Percentiles rank a stretch among this genome's conserved stretches.
These are phyloP conservation scores for Candida nemodendra DNA, from an alignment of 805 yeast species.

Conservation along the genomic window DNA sequence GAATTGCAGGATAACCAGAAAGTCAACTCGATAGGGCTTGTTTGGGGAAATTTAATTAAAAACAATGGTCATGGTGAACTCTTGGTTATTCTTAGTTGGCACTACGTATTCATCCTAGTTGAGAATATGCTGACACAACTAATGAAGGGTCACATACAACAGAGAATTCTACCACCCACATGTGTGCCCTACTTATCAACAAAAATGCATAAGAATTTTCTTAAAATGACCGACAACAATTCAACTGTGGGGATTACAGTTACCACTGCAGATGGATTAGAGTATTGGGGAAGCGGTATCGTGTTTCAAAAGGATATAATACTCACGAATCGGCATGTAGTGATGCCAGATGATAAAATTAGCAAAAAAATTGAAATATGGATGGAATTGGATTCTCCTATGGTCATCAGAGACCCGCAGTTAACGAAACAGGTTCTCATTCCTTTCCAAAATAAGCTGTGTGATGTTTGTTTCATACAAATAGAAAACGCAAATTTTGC, in stretches of 20 bases:
- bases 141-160: background rate
- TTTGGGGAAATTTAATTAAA: conserved; percentile 39
- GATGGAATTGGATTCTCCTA: background rate
- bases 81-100: conserved; percentile 25
- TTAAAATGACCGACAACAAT: background rate
- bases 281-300: conserved; percentile 46
- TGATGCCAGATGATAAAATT: conserved; percentile 10
- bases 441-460: conserved; percentile 29
- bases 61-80: conserved; percentile 47
- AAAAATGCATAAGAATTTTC: background rate
- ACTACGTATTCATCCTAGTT: conserved; percentile 4
- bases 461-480: conserved; percentile 40
- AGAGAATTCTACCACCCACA: background rate
- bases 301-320: conserved; percentile 32
- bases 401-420: conserved; percentile 7
- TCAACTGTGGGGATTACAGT: conserved; percentile 20
- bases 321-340: conserved; percentile 44
- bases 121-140: background rate
- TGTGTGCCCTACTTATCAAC: too few species aligned
- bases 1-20: background rate
- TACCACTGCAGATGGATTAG: conserved; percentile 5
- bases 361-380: conserved; percentile 20
- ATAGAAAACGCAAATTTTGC: conserved; percentile 15
- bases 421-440: conserved; percentile 20
- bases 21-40: conserved; percentile 34